Evolutionary conservation across 371 early-diverging fungal species (phyloP), one percentile per base, ranked within the genome.

Genomic region (Lichtheimia ornata): DNA sequence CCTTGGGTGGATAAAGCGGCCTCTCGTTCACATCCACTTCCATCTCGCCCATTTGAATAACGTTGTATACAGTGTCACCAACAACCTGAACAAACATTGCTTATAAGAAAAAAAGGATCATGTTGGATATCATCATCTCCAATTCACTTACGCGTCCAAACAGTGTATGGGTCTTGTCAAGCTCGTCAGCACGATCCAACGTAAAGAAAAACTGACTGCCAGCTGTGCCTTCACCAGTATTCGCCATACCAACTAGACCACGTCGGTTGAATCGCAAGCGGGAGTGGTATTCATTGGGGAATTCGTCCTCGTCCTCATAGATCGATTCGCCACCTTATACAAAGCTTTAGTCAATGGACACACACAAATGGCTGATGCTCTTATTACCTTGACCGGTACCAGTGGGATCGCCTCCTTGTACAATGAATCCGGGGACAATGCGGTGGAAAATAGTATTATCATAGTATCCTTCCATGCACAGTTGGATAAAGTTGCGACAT

Each of bases 321-420:
- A 91, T 81, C 12, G 94, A 94, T 62, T 94, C 95, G 7, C 98
- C 98, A 54, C 98, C 97, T 74, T 62, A 22, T n/a, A 5, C 14
- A 50, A 28, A 25, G 25, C 3, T 18, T 13, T 41, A 15, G 3
- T 22, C 11, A 11, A 18, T 56, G 18, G 40, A 40, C 12, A 24
- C n/a, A 7, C 2, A 1, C 11, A 47, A 5, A 18, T 5, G 47
- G 0, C 1, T 5, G 47, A 47, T 47, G 18, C 47, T 47, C 17
- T 9, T 24, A 15, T 20, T 82, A 79, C 84, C 85, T 52, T 78
- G 67, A 1, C 94, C 92, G 4, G 91, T 91, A 0, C 91, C 93
- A 1, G 92, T 93, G 3, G 99, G 96, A 76, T 99, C 99, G 53
- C 99, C 99, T 20, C 97, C 96, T 71, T 99, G 99, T 4, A 98